Conservation (phyloP, 2,329 filamentous ascomycete species). For the Ascochyta fabae region DNA sequence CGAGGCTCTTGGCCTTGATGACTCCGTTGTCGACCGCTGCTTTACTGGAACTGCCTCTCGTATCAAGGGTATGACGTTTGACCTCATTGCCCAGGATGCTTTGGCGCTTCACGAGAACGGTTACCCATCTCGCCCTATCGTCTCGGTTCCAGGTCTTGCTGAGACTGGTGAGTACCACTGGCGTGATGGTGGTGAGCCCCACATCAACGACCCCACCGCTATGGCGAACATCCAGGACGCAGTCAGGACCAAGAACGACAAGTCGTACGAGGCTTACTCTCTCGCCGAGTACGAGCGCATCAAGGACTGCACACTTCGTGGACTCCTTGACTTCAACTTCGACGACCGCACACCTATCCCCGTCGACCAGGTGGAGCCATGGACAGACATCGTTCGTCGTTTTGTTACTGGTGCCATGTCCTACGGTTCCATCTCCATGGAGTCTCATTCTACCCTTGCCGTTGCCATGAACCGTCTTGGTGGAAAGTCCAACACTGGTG, state of each 20-base stretch:
- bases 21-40: conserved; percentile 89
- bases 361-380: conserved; percentile 96
- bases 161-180: conserved; percentile 98
- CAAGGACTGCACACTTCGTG: conserved; percentile 93
- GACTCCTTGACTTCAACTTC: conserved; percentile 94
- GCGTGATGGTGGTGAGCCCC: conserved; percentile 93
- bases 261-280: conserved; percentile 97
- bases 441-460: conserved; percentile 93
- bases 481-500: conserved; percentile 96
- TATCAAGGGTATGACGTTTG: conserved; percentile 92
- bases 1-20: conserved; percentile 91
- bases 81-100: conserved; percentile 90
- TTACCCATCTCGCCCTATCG: conserved; percentile 80
- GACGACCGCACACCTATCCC: conserved; percentile 84
- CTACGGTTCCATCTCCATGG: conserved; percentile 98
- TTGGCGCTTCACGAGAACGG: conserved; percentile 95
- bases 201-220: conserved; percentile 92
- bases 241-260: conserved; percentile 95
- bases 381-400: conserved; percentile 95
- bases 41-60: conserved; percentile 94
- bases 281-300: conserved; percentile 93
- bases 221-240: conserved; percentile 98
- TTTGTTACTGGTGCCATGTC: conserved; percentile 99
- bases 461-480: conserved; percentile 97
- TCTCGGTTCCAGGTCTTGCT: conserved; percentile 77